Conservation (phyloP, 2,329 filamentous ascomycete genomes). For the Beauveria sp. region DNA sequence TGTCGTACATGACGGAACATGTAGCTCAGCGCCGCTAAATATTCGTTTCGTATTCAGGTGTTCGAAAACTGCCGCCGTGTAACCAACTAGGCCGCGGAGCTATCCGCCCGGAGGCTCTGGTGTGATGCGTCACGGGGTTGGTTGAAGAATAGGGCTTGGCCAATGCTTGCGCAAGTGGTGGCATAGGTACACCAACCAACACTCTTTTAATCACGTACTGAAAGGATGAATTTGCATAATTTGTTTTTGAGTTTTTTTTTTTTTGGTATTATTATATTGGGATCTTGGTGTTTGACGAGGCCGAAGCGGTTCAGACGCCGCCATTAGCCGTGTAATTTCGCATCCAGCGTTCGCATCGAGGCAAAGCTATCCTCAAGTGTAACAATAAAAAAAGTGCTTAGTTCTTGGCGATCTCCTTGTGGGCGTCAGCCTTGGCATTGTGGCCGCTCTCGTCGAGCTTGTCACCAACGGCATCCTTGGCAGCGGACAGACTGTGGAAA, state of each 20-base stretch:
- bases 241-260: background rate
- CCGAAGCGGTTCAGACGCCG: background rate
- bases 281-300: background rate
- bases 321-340: background rate
- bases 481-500: slow-evolving; percentile 31
- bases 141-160: background rate
- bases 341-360: background rate
- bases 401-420: slow-evolving; percentile 31
- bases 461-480: slow-evolving; percentile 43
- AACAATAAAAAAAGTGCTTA: slow-evolving; percentile 13
- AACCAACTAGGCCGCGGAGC: no score
- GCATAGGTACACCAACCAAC: no score
- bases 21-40: background rate
- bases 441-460: slow-evolving; percentile 37
- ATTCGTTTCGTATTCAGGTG: background rate
- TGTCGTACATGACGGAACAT: background rate
- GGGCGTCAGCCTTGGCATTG: slow-evolving; percentile 33
- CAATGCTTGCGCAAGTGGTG: background rate
- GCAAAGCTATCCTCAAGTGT: background rate
- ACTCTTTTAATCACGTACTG: background rate
- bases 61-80: no score
- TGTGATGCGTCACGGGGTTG: no score
- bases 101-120: no score
- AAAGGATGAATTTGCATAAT: background rate
- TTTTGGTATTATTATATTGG: background rate